Evolutionary conservation across 306 rosid genomes (phyloP), one percentile per base, ranked within the genome.

Genomic region (Medicago arabica): DNA sequence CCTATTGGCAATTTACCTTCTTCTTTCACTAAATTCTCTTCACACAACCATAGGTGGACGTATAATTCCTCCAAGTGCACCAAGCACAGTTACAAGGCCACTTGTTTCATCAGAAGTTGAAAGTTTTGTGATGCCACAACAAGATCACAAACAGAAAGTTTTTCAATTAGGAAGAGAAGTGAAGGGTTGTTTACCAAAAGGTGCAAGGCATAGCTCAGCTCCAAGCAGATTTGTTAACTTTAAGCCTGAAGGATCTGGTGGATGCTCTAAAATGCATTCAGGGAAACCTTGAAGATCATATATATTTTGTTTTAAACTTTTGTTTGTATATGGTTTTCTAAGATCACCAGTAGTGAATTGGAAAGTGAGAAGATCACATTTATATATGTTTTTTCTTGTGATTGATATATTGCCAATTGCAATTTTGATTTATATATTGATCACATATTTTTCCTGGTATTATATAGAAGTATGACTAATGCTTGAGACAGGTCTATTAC

Each of bases 191-290:
- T 76, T 89, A 62, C 97, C 97, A 0, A 92, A 92, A 78, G 93
- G 96, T 74, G 79, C 77, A 13, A 80, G 89, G 60, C 97, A 72
- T 62, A 75, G 84, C 60, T 92, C 97, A 0, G 96, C 93, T 67
- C 97, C 97, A 0, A 92, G 97, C 75, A 89, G 96, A 67, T 92
- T 80, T 16, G 97, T 89, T 4, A 92, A 92, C 78, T 88, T 63
- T 53, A 79, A 78, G 46, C 21, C 85, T 2, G 81, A 78, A 1
- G 86, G 89, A 46, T 71, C 83, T 9, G 31, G 80, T 2, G 89
- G 85, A 19, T 92, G 96, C 54, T 78, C 85, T 10, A 61, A 69
- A 13, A 75, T 49, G 61, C 86, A 67, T 67, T 54, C 84, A 19
- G 81, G 55, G 57, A 81, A 85, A 66, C 92, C 90, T 75, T 91